These are phyloP conservation scores for Quercus glauca DNA, from an alignment of 306 rosid genomes.

Conservation along the genomic window DNA sequence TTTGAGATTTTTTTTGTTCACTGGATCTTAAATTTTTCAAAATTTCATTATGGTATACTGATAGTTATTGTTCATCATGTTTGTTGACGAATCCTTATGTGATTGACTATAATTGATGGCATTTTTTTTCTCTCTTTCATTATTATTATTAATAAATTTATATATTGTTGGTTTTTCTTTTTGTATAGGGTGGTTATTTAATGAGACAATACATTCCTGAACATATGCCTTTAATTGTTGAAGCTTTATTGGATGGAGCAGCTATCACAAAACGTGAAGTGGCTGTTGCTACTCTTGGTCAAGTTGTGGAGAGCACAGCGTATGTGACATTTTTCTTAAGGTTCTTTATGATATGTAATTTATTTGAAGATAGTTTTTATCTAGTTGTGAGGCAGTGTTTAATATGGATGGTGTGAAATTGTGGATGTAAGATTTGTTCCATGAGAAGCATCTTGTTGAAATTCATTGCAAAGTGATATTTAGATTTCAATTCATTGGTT, in stretches of 20 bases:
- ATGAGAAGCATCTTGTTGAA: neutral
- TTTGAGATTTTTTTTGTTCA: neutral
- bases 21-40: neutral
- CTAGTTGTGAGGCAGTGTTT: neutral
- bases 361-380: neutral
- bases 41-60: slow-evolving; percentile 19
- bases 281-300: slow-evolving; percentile 94
- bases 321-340: slow-evolving; percentile 26
- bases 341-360: slow-evolving; percentile 1
- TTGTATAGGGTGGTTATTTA: slow-evolving; percentile 80
- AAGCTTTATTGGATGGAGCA: slow-evolving; percentile 94
- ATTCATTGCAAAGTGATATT: neutral
- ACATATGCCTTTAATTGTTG: slow-evolving; percentile 96
- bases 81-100: neutral
- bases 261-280: slow-evolving; percentile 87
- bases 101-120: neutral
- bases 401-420: neutral
- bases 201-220: slow-evolving; percentile 96
- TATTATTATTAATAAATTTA: neutral
- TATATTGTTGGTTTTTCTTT: slow-evolving; percentile 1
- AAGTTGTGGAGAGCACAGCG: slow-evolving; percentile 99
- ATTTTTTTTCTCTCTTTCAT: neutral
- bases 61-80: neutral
- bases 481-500: neutral
- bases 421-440: neutral